phyloP scores from a whole-genome alignment of 257 asterid species.

The Penstemon eatonii region DNA sequence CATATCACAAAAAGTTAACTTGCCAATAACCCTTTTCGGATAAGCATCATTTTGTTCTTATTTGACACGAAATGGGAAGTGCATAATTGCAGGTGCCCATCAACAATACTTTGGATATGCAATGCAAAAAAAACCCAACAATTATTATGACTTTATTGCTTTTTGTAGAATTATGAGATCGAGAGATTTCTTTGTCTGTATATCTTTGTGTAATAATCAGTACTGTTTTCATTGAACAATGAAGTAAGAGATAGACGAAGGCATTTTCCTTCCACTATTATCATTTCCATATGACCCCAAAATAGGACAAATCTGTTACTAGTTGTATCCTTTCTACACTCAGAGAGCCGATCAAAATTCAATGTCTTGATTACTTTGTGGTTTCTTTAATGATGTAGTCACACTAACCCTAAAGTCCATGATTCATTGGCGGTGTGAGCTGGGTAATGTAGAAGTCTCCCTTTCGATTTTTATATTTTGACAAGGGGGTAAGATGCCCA shows the following conservation, averaged over 20 bases:
- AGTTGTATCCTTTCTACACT: constrained; percentile 1
- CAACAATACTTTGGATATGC: constrained; percentile 3
- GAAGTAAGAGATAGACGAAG: constrained; percentile 29
- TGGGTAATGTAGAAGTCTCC: not conserved
- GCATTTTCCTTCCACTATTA: constrained; percentile 25
- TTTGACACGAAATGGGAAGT: not conserved
- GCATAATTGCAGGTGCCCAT: constrained; percentile 13
- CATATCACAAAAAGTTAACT: no score
- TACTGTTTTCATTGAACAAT: constrained; percentile 16
- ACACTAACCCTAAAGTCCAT: not conserved
- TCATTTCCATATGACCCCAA: constrained; percentile 9
- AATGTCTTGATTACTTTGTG: constrained; percentile 13
- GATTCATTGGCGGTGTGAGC: constrained; percentile 16
- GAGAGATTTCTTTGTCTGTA: constrained; percentile 31
- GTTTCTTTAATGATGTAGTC: constrained; percentile 15
- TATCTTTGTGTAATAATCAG: constrained; percentile 19
- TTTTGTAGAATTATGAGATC: constrained; percentile 2
- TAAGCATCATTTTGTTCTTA: no score
- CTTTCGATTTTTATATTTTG: no score
- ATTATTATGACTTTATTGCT: constrained; percentile 1
- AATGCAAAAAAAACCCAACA: not conserved
- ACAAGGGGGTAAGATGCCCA: no score
- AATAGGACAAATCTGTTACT: not conserved
- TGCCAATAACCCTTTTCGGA: no score
- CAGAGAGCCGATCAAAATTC: constrained; percentile 16